Base-by-base conservation (phyloP, 768 basidiomycete genomes). In the Podaxis sp. region DNA sequence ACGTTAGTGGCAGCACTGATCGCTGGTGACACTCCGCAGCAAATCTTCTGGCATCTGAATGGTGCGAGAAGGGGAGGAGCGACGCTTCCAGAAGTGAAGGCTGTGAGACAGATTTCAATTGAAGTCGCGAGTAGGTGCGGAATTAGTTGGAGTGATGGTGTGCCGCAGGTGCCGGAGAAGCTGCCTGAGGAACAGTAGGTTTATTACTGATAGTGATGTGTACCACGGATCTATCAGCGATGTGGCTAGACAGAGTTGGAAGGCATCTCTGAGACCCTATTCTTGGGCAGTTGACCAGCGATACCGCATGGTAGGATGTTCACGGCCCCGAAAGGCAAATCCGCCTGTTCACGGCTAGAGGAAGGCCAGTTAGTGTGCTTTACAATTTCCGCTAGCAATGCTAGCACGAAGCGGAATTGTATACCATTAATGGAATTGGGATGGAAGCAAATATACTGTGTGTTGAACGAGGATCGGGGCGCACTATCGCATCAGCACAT, bases 41-140 rank as follows among this genome's bases (percentile, higher is more conserved):
- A 89, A 66, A 82, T 85, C 32, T 72, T 63, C n/a, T 89, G 88
- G 87, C 88, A 89, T 66, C 73, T 89, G 23, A 73, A 76, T 11
- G 82, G 82, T 14, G 85, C 87, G 2, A 73, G 76, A 44, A 74
- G 84, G 55, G 74, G 76, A 47, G 86, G 86, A 2, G 87, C 86
- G 10, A 80, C 76, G 1, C 59, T 73, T 16, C 82, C 81, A 14
- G 79, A 88, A 64, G 77, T 79, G 5, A 71, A 71, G 42, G 85
- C 85, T 2, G 82, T 85, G 6, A 74, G 88, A 21, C 66, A 75
- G 44, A 84, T 87, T 47, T 74, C 84, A 14, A 81, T 89, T 38
- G 75, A 78, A 47, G 77, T 84, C 7, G 80, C 81, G 3, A 68
- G 69, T 10, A 70, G 73, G 14, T 74, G 77, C 3, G 86, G 87